Percentiles rank a stretch among this genome's conserved stretches.
Evolutionary conservation across 75 land plant species (phyloP).

Genomic region (Pinus albicaulis): DNA sequence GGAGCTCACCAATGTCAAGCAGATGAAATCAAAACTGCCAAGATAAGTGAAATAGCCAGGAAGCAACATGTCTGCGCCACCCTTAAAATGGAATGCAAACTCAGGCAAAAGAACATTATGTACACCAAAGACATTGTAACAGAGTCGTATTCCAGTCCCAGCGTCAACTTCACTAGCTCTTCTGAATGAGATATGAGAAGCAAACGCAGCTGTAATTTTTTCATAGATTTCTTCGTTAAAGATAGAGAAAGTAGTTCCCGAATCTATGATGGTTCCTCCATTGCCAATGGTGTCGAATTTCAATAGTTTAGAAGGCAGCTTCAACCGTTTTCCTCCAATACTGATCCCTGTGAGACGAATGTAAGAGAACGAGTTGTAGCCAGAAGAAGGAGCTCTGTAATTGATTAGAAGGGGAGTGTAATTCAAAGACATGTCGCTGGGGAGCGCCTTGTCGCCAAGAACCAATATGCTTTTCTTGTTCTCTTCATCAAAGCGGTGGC

Average conservation of each 20-base stretch:
- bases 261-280: constrained; percentile 64
- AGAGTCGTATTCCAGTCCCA: constrained; percentile 37
- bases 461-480: constrained; percentile 14
- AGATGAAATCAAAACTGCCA: constrained; percentile 11
- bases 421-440: constrained; percentile 2
- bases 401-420: constrained; percentile 38
- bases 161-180: constrained; percentile 24
- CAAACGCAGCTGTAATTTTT: constrained; percentile 21
- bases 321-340: constrained; percentile 38
- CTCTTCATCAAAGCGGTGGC: constrained; percentile 47
- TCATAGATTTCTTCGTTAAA: constrained; percentile 18
- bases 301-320: constrained; percentile 26
- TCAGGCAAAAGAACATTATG: constrained; percentile 19
- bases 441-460: constrained; percentile 14
- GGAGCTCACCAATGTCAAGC: constrained; percentile 29
- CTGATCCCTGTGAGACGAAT: constrained; percentile 31
- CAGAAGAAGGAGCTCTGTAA: background rate
- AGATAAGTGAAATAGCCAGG: constrained; percentile 34
- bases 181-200: constrained; percentile 12
- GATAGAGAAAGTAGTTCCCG: constrained; percentile 55
- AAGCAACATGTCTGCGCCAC: constrained; percentile 49
- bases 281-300: constrained; percentile 19
- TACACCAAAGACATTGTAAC: constrained; percentile 27
- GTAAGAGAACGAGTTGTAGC: constrained; percentile 44
- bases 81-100: constrained; percentile 39